Evolutionary conservation across 148 eudicot genomes (phyloP), one percentile per base, ranked within the genome.

Genomic region (Rhododendron henanense): DNA sequence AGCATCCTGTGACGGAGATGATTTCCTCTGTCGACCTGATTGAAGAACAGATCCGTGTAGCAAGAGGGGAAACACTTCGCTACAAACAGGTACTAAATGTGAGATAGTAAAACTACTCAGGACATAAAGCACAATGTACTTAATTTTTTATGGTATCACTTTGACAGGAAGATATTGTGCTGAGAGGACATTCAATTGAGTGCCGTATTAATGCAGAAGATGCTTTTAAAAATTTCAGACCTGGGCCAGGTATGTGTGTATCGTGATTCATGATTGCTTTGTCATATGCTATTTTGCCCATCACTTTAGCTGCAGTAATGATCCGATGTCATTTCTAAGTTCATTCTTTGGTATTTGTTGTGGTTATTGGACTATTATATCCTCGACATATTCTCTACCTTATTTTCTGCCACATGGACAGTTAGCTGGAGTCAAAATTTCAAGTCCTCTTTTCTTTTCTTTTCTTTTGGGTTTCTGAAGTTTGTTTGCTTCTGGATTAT

Each of bases 1-100:
- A 97, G 93, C 99, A 97, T 92, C 99, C 99, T 73, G 99, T 97
- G 92, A 97, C 99, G 45, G 99, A 97, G 89, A 97, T 97, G 99
- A 97, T 97, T 90, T 97, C 97, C 83, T 95, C 99, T 57, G 94
- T 92, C 86, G 99, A 97, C 89, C 91, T 97, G 80, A 97, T 97
- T 88, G 99, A 97, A 87, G 99, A 97, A 89, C 99, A 97, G 90
- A 94, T 97, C 84, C 94, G 94, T 79, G 98, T 97, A 35, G 99
- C 99, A 90, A 92, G 85, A 91, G 99, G 98, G 63, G 98, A 97
- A 87, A 91, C 92, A 89, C 98, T 97, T 84, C 96, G 94, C 48
- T 94, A 91, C 91, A 92, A 92, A 78, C 99, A 97, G 95, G 99
- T 95, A 87, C 28, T 67, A 41, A 78, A 81, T 83, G 21, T 67